Conservation (phyloP, 129 eudicot species). For the Tanacetum coccineum region DNA sequence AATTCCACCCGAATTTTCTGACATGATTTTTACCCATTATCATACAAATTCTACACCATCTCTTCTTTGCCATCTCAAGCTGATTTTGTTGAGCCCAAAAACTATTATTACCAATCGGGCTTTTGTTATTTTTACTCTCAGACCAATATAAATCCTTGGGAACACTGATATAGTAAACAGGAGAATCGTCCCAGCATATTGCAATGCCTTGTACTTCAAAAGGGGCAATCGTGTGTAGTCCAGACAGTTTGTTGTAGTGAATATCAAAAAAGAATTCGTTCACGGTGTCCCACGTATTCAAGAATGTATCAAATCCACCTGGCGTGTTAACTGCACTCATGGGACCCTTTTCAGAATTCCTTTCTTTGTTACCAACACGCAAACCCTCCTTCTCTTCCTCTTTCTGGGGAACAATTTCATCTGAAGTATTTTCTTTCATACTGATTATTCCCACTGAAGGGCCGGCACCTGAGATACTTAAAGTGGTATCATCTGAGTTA, state of each 20-base stretch:
- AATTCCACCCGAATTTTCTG: constrained; percentile 69
- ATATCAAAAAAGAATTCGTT: constrained; percentile 70
- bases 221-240: constrained; percentile 48
- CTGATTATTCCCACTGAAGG: constrained; percentile 14
- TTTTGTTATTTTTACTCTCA: constrained; percentile 28
- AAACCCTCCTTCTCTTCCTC: constrained; percentile 31
- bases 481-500: constrained; percentile 32
- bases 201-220: constrained; percentile 86
- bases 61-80: constrained; percentile 48
- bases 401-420: constrained; percentile 27
- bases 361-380: constrained; percentile 39
- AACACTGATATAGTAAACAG: constrained; percentile 72
- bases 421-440: constrained; percentile 17
- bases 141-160: constrained; percentile 69
- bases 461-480: constrained; percentile 23
- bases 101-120: constrained; percentile 16
- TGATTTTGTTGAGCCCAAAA: no score
- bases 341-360: constrained; percentile 61
- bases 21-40: constrained; percentile 62
- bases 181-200: constrained; percentile 88
- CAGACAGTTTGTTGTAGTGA: constrained; percentile 72
- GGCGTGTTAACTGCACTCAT: constrained; percentile 48
- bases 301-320: constrained; percentile 76
- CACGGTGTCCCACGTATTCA: constrained; percentile 67
- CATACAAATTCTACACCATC: constrained; percentile 67